Evolutionary conservation across 2,329 filamentous ascomycete genomes (phyloP), one percentile per base, ranked within the genome.

Genomic region (Fusarium oxysporum): DNA sequence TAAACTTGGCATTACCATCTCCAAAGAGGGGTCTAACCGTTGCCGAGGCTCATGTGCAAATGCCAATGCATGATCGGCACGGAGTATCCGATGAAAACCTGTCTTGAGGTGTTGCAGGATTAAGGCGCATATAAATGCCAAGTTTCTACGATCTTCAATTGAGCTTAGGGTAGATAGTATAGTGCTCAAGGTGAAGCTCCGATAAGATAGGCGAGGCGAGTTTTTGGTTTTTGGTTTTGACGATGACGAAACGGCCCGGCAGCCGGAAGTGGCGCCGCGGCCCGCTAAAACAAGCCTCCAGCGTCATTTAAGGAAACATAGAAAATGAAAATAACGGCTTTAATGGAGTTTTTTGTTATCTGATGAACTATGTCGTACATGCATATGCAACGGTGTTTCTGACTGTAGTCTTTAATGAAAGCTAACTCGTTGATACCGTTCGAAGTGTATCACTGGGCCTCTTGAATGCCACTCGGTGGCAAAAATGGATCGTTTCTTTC

Each of bases 1-100:
- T 23, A 37, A 30, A 28, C 17, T 33, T 23, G 25, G 47, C 6
- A 23, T 19, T 16, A 13, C 9, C 30, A 16, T 28, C 5, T 17
- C 2, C 11, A 23, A 47, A 23, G 56, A 71, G 56, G 55, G 56
- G 33, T 33, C 35, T 4, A 28, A 4, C 5, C 2, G 35, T 38
- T 63, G 10, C 69, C 69, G 69, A 71, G 69, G 69, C 41, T 59
- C 69, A 71, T 68, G 57, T 71, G 69, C 40, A 43, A 56, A 53
- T 54, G 35, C 10, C 35, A 30, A 53, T 51, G n/a, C 41, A 62
- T 57, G 45, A 71, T 71, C 56, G 28, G 45, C 53, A 57, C 35
- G 8, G 10, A 21, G 33, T 35, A 65, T 45, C 40, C 45, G 51
- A 47, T 21, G 5, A 14, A 23, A 50, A 56, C 65, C 45, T 69